Evolutionary conservation across 352 stramenopile genomes (phyloP), one percentile per base, ranked within the genome.

Genomic region (Phytopythium oedochilum): DNA sequence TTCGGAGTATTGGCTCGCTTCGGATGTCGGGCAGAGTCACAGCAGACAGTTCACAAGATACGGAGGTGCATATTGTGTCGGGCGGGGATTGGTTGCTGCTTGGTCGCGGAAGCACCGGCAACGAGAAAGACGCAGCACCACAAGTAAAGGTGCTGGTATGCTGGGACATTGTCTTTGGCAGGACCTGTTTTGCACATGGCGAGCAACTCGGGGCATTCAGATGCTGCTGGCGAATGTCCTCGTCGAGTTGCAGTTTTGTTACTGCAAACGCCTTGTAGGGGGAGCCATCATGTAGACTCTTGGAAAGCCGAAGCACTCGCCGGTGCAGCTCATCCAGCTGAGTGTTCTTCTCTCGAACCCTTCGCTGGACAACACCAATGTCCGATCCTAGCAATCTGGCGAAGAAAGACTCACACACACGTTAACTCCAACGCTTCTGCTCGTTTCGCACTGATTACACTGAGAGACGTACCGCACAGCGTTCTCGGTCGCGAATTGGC

Each of bases 401-500:
- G 5, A 0, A 28, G 5, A 25, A 8, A n/a, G 25, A 3, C 18
- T 9, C 29, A 52, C 17, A 10, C 20, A 12, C 45, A 18, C 18
- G 22, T 48, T n/a, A 45, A 38, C 36, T 38, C 46, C 29, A 14
- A 7, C 3, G 3, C 44, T 47, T 26, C 38, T 8, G 8, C 39
- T 2, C 25, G 11, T 43, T 12, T 9, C 20, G n/a, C 5, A 15
- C 36, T 14, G 12, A 20, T 8, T 5, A n/a, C 42, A 10, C 23
- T 34, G 7, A 20, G 22, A 29, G 54, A 31, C 36, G 29, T 70
- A 82, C 66, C 75, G 65, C 25, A 87, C 68, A 22, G 68, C 74
- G 5, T 68, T 73, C 53, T 91, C 75, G 7, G 77, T 46, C 7
- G 63, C 64, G 40, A 88, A 83, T 49, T 91, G 78, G 39, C 79